Evolutionary conservation across 1,284 basidiomycete genomes (phyloP), one percentile per base, ranked within the genome.

Genomic region (Paramarasmius palmivorus): DNA sequence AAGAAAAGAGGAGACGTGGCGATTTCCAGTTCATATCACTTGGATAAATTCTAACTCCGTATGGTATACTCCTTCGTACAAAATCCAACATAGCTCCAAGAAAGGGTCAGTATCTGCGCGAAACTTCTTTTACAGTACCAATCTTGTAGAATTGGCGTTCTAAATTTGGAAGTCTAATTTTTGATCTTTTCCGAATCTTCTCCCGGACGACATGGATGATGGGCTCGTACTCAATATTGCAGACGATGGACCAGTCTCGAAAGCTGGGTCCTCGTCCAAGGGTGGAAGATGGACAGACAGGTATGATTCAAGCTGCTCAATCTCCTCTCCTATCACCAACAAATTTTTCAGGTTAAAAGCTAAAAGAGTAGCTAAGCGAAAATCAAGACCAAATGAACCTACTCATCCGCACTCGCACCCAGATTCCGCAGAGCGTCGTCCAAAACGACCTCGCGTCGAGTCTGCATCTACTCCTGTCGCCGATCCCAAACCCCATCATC

Each of bases 221-320:
- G 84, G 73, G 45, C 73, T 91, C 44, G 75, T 91, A 12, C 76
- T 91, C 50, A 90, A 91, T 64, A 73, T 91, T 53, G 77, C 79
- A 37, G 63, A 66, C 12, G 75, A 81, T 32, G 71, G 76, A 51
- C 37, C 57, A 19, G 50, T 65, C 15, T 61, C 65, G 29, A 77
- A 68, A 54, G 60, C 64, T 40, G 50, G 45, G 0, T 55, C 56
- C 1, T 63, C 56, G 15, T 84, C 84, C 63, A 92, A 89, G 65
- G 86, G 88, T 23, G 90, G 90, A 5, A 75, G 90, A 68, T 93
- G 92, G 90, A 93, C 89, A 12, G 92, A 95, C 62, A 81, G 91
- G 92, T 88, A 60, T 57, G 76, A 70, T 22, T 23, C 25, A 8
- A 4, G 3, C 25, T 52, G 53, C 42, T 55, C 45, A 50, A 38